Base-by-base conservation (phyloP, 164 flowering plant species). In the Vitis cinerea region DNA sequence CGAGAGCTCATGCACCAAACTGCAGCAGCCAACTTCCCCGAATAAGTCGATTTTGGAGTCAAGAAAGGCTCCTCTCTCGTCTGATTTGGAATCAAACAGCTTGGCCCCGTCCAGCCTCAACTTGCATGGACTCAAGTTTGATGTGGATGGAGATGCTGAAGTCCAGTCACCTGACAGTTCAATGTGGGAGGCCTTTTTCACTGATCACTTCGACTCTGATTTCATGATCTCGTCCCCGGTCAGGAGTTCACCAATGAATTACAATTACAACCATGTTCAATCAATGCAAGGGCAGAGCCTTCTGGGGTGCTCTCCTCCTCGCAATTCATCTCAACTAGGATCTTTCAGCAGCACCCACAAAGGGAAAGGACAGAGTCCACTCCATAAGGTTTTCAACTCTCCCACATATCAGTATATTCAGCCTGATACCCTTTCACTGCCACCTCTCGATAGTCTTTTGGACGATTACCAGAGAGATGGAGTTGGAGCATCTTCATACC, bases 201-300 rank as follows among this genome's bases (percentile, higher is more conserved):
- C 87, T n/a, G 95, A 90, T 49, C 83, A 82, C 10, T 59, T 86
- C 9, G 92, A 88, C 15, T 54, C 68, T 4, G 92, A 90, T 50
- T 88, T 83, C 79, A 90, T 88, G 90, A 79, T 87, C 50, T 83
- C 76, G 1, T 88, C 93, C 11, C 93, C 93, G 0, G 87, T 80
- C 60, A 78, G 80, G 57, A 80, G 66, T 44, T 48, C 75, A 10
- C 76, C 81, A 0, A 71, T 80, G 0, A 80, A 76, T 44, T 63
- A 73, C 67, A 73, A 65, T 52, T 72, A 64, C 71, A 75, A 72
- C 70, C 74, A 75, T 58, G 68, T 69, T 7, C 80, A 78, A 4
- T 55, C 76, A 55, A 69, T 78, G 74, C 83, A 80, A 1, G 83
- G 78, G n/a, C 84, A 82, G 65, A 73, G 72, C 27, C 61, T 76